Conservation (phyloP, 164 flowering plant species). For the Vitis rotundifolia region DNA sequence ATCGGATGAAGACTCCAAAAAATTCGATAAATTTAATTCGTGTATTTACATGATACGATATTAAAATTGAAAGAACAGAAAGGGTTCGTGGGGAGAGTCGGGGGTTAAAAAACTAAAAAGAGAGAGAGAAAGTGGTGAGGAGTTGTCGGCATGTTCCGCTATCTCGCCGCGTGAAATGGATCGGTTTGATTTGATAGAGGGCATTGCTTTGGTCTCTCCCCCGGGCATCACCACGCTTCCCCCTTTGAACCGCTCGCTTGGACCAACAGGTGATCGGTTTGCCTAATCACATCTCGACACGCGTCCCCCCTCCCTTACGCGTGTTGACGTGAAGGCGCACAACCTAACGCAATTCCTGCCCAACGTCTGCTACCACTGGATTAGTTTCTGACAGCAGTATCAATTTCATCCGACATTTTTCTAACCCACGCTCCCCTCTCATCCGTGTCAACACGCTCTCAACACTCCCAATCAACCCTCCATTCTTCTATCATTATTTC, state of each 20-base stretch:
- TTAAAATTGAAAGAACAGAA: not conserved
- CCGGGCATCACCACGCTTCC: constrained; percentile 7
- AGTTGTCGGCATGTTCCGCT: constrained; percentile 29
- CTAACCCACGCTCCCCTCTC: not conserved
- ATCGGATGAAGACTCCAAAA: no score
- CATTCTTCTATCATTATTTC: no score
- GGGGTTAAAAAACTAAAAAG: no score
- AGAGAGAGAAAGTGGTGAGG: not conserved
- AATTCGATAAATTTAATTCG: no score
- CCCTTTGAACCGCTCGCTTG: constrained; percentile 36
- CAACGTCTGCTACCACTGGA: not conserved
- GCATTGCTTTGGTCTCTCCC: not conserved
- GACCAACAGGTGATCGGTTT: constrained; percentile 21
- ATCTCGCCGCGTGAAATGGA: constrained; percentile 30
- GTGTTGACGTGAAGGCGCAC: constrained; percentile 16
- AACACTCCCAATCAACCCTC: no score
- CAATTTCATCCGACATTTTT: constrained; percentile 11
- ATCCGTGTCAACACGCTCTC: not conserved
- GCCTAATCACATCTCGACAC: constrained; percentile 17
- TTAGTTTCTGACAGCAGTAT: constrained; percentile 16
- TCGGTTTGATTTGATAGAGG: constrained; percentile 8
- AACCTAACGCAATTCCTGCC: constrained; percentile 13
- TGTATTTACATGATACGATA: no score
- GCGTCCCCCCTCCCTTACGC: constrained; percentile 19
- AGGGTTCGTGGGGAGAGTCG: no score